Conservation (phyloP, 176 grass and related monocot genomes). For the Rhipidocladum racemiflorum region DNA sequence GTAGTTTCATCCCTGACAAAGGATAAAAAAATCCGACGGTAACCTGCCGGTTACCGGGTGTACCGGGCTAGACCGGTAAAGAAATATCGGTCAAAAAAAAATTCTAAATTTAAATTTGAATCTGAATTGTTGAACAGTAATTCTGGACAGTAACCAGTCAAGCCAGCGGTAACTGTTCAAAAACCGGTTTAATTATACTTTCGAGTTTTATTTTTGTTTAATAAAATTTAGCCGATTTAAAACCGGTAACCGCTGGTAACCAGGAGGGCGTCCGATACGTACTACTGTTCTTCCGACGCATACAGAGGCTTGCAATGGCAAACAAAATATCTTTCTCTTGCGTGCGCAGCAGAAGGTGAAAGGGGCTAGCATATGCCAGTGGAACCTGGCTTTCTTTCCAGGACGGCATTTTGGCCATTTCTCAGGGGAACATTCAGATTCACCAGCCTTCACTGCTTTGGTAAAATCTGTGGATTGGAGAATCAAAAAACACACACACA, state of each 20-base stretch:
- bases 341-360: neutral
- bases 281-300: slow-evolving; percentile 9
- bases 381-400: neutral
- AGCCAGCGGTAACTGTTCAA: too few species aligned
- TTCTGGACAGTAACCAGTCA: too few species aligned
- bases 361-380: neutral
- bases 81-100: too few species aligned
- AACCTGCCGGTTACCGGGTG: too few species aligned
- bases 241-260: too few species aligned
- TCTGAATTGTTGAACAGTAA: too few species aligned
- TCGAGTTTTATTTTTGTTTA: too few species aligned
- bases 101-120: too few species aligned
- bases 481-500: slow-evolving; percentile 3
- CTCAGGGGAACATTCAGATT: slow-evolving; percentile 10
- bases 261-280: neutral
- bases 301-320: neutral
- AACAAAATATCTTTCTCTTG: neutral
- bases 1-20: neutral
- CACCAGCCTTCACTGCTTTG: neutral
- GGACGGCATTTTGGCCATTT: neutral
- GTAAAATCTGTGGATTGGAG: neutral
- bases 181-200: too few species aligned
- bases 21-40: too few species aligned
- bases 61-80: too few species aligned
- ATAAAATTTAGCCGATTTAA: too few species aligned